Base-by-base conservation (phyloP, 306 rosid genomes). In the Cucurbita moschata region DNA sequence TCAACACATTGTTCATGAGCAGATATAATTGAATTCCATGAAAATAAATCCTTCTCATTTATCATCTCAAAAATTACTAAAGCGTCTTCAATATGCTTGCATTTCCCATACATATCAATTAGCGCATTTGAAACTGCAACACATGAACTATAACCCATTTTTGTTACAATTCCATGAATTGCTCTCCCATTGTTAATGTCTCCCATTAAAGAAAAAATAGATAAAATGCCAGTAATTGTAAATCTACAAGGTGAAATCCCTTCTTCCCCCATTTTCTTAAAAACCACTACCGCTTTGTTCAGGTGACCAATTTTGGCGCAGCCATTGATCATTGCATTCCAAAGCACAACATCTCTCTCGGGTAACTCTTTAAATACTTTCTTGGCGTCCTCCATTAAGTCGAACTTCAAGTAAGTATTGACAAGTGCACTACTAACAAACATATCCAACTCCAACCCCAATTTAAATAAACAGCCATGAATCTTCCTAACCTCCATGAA, bases 41-140 rank as follows among this genome's bases (percentile, higher is more conserved):
- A 90, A 78, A 79, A 87, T 47, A 88, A 47, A 80, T 90, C 97
- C 86, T 86, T 89, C 77, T 84, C 96, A 56, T 73, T 74, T 87
- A 88, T 89, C 77, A 59, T 68, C 82, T 94, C 88, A 77, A 94
- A 90, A 70, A 90, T 86, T 56, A 40, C 47, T 73, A 77, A 83
- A 19, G 96, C 90, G 75, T 86, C 88, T 72, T 46, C 46, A 63
- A 58, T 30, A 71, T 83, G 81, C 77, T 85, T 87, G 73, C 94
- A 94, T 76, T 94, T 94, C 73, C 98, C 98, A 81, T 90, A 94
- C 88, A 94, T 82, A 72, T 90, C 97, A 68, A 90, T 87, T 75
- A 94, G 75, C 5, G 94, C 87, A 73, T 89, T 94, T 30, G 81
- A 84, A 79, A 90, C 90, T 46, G 85, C 87, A 73, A 78, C 77